Base-by-base conservation (phyloP, 2,329 filamentous ascomycete genomes). In the Microcyclospora pomicola region DNA sequence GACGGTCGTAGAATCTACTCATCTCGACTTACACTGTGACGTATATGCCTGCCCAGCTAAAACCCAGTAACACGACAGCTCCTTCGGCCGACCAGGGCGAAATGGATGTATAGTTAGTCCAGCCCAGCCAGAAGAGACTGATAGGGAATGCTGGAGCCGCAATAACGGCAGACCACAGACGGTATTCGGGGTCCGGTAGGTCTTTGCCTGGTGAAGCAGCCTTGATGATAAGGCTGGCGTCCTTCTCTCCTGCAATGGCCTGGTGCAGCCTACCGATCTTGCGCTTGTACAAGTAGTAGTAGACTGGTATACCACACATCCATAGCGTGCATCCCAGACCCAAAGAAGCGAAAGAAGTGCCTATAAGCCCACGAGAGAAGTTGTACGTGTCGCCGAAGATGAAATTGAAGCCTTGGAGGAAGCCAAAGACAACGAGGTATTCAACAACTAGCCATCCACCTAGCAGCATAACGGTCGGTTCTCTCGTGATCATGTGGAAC, bases 371-470 rank as follows among this genome's bases (percentile, higher is more conserved):
- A 6, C 60, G 57, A 0, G 47, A 45, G 28, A 67, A 61, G 10
- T 49, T 51, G 32, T 70, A 69, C 0, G 56, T 61, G 3, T 54
- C 36, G 9, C 58, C 56, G 39, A 70, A 74, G 32, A 75, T 65
- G 33, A 60, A 64, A 0, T 63, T 60, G 50, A 67, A 72, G 2
- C 70, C 69, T 1, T 65, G 62, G 2, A 75, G 60, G 40, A 73
- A 71, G 0, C 68, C 69, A 49, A 73, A 75, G 0, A 73, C 54
- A 0, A 73, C 59, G 15, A 71, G 67, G 42, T 75, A 75, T 27
- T 50, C 43, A 0, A 73, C 59, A 0, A 65, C 63, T 27, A 74
- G 59, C 40, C 74, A 75, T 0, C 73, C 35, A 0, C 64, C 62
- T 41, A 72, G 58, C 5, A 66, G 54, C 6, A 68, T 53, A 34